Evolutionary conservation across 495 filamentous ascomycete species (phyloP), one percentile per base, ranked within the genome.

Genomic region (Penicillium herquei): DNA sequence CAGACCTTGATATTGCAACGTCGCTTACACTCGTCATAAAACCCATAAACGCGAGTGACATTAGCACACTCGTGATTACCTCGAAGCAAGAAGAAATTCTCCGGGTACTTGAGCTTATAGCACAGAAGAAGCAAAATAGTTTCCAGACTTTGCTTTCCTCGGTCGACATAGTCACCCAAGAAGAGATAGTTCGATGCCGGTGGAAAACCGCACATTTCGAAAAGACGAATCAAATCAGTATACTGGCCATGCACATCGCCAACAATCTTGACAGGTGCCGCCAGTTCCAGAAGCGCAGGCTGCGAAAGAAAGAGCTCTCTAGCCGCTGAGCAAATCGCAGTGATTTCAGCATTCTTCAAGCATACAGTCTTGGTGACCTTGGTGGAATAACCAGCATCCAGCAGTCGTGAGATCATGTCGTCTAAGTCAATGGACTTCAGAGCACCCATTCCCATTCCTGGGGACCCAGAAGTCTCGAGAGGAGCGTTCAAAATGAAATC

Each of bases 21-120:
- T 61, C 94, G 83, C 73, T 99, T 99, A 81, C 94, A 99, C 64
- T 99, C 94, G 65, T 99, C 94, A 76, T 99, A 99, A 71, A 99
- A 99, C 8, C 94, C 94, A 70, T 99, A 99, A 16, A 99, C 94
- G 37, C 94, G 83, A 14, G 94, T 99, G 37, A 99, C 95, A 63
- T 98, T 99, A 66, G 95, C 94, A 73, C 95, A 97, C 69, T 99
- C 94, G 64, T 99, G 94, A 65, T 99, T 99, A 37, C 94, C 94
- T 40, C 94, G 88, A 18, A 99, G 80, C 51, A 99, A 77, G 74
- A 99, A 99, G 74, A 99, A 99, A 73, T 99, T 99, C 73, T 98
- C 95, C 7, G 94, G 94, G 59, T 89, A 99, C 67, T 96, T 97
- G 63, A 98, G 84, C 75, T 99, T 99, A 79, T 98, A 99, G 77